Conservation (phyloP, 139 green algal species). For the Picochlorum costavermella region DNA sequence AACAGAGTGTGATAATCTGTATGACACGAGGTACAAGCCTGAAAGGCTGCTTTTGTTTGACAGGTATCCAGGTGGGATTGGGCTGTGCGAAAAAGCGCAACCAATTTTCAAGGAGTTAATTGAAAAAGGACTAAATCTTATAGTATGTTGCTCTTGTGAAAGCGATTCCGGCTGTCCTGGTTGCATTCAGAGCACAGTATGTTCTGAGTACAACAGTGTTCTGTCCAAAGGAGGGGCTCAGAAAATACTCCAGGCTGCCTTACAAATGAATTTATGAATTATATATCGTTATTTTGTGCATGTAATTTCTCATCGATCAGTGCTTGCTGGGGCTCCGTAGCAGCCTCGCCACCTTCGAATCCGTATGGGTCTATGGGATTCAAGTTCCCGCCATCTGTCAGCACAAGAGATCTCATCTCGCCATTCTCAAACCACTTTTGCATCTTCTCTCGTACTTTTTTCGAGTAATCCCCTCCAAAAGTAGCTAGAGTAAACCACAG, state of each 20-base stretch:
- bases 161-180: constrained; percentile 62
- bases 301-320: background rate
- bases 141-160: constrained; percentile 62
- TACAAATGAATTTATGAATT: constrained; percentile 10
- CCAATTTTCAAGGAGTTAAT: constrained; percentile 66
- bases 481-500: constrained; percentile 38
- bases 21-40: constrained; percentile 66
- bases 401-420: constrained; percentile 45
- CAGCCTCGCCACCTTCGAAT: constrained; percentile 2
- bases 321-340: constrained; percentile 8
- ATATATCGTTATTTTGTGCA: background rate
- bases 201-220: constrained; percentile 72
- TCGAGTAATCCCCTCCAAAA: constrained; percentile 32
- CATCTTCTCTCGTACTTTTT: constrained; percentile 24
- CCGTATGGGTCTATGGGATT: background rate
- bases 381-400: constrained; percentile 31
- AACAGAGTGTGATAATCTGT: constrained; percentile 74
- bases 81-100: constrained; percentile 52
- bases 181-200: constrained; percentile 80
- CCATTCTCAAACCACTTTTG: constrained; percentile 48
- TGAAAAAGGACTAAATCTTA: constrained; percentile 52
- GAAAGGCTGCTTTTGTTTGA: constrained; percentile 89
- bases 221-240: constrained; percentile 21
- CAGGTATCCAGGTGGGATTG: constrained; percentile 78
- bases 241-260: constrained; percentile 21